These are phyloP conservation scores for Colletotrichum neosansevieriae DNA, from an alignment of 2,329 filamentous ascomycete genomes.

Conservation along the genomic window DNA sequence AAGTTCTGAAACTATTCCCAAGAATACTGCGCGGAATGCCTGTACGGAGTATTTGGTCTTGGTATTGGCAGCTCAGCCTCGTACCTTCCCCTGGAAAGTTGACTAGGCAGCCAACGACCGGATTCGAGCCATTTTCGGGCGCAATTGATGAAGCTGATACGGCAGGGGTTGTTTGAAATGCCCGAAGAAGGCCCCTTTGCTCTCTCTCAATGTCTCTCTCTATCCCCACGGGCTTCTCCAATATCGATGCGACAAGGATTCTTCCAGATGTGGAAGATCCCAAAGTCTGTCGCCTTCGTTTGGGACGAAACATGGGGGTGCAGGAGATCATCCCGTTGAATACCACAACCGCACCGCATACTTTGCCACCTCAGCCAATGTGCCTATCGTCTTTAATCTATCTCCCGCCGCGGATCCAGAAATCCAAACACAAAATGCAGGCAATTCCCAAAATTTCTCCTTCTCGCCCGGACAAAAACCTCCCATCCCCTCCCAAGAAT, in stretches of 20 bases:
- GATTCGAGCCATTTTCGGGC: neutral
- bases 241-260: neutral
- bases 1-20: slow-evolving; percentile 7
- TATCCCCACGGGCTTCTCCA: slow-evolving; percentile 3
- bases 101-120: neutral
- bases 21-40: neutral
- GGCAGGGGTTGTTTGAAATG: slow-evolving; percentile 11
- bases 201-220: neutral
- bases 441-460: neutral
- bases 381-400: neutral
- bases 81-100: neutral
- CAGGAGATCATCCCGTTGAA: neutral
- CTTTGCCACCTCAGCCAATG: slow-evolving; percentile 10
- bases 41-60: slow-evolving; percentile 12
- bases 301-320: slow-evolving; percentile 14
- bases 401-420: neutral
- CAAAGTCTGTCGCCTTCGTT: neutral
- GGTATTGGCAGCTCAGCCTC: slow-evolving; percentile 10
- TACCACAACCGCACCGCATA: neutral
- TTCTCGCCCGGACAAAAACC: slow-evolving; percentile 3
- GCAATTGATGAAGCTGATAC: neutral
- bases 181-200: slow-evolving; percentile 7
- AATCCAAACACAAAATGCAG: neutral
- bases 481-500: neutral
- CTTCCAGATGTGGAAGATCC: neutral